Evolutionary conservation across 179 eudicot species (phyloP), one percentile per base, ranked within the genome.

Genomic region (Pouteria campechiana): DNA sequence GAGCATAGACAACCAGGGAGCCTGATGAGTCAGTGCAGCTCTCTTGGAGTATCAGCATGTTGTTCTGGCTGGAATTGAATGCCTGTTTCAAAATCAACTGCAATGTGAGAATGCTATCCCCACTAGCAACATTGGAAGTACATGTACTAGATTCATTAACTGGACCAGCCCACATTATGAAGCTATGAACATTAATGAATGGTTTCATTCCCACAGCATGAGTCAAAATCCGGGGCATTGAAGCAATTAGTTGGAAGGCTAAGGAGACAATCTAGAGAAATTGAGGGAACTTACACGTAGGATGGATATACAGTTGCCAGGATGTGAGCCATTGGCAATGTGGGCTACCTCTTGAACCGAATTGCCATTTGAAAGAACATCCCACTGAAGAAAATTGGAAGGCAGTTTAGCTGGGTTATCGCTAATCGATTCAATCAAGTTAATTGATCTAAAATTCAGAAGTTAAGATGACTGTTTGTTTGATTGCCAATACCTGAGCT

Each of bases 1-100:
- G 89, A 25, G 78, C 68, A 63, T 71, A 76, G 3, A 79, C 72
- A 22, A 83, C 41, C 0, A 74, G 38, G 8, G 82, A 67, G 10
- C 79, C 85, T 3, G 64, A 49, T 17, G 60, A 34, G 34, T 72
- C 82, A 31, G 55, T 44, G 41, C 73, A 60, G 48, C 70, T 71
- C 50, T 83, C 89, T 67, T 79, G 94, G 18, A 83, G 77, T 46
- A 79, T 65, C 65, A 76, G 37, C 63, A 65, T 60, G 60, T 55
- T 63, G 52, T 53, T 63, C 17, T 62, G 75, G 40, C 28, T 35
- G 24, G 66, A 36, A 30, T 62, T 37, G 24, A 17, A 17, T 17
- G 82, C 70, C 89, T 79, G 76, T 11, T 48, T 21, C 13, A 25
- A 15, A 2, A n/a, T n/a, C n/a, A n/a, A 23, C 18, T 31, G 10